phyloP scores from a whole-genome alignment of 768 basidiomycete genomes.

The Tephrocybe sp. region DNA sequence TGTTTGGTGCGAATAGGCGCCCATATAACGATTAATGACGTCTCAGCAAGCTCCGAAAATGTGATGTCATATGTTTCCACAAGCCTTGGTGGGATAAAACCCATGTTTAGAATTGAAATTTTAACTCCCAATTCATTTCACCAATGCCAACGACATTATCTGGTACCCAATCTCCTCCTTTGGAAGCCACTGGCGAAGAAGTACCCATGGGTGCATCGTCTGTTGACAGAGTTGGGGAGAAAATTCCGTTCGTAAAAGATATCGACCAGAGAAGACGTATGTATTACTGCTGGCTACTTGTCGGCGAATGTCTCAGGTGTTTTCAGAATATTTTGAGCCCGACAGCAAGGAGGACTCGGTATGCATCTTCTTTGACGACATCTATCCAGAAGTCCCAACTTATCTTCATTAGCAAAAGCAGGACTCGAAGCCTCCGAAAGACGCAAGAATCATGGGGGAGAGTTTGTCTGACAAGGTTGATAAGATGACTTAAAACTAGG shows the following conservation, averaged over 20 bases:
- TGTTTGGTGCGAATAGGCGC: too few relatives aligned
- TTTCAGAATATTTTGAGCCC: conserved; percentile 10
- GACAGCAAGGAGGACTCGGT: neutral
- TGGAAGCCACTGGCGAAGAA: conserved; percentile 39
- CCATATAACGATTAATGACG: too few relatives aligned
- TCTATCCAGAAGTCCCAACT: too few relatives aligned
- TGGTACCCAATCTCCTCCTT: conserved; percentile 49
- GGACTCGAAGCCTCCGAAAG: neutral
- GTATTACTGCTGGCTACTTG: conserved; percentile 1
- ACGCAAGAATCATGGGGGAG: conserved; percentile 9
- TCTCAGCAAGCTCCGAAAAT: too few relatives aligned
- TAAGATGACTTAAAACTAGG: conserved; percentile 3
- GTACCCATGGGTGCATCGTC: conserved; percentile 45
- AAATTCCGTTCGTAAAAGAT: conserved; percentile 33
- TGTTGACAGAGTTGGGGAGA: conserved; percentile 29
- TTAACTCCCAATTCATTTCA: neutral
- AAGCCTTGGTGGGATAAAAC: too few relatives aligned
- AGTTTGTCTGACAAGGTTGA: conserved; percentile 14
- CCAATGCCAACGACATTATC: neutral
- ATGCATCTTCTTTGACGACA: neutral
- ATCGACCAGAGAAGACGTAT: conserved; percentile 39
- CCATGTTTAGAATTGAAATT: too few relatives aligned
- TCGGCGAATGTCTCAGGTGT: neutral
- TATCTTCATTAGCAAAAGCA: neutral
- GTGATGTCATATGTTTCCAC: neutral